Percentiles rank a stretch among this genome's conserved stretches.
Conservation (phyloP, 345 rosid species). For the Populus ilicifolia region DNA sequence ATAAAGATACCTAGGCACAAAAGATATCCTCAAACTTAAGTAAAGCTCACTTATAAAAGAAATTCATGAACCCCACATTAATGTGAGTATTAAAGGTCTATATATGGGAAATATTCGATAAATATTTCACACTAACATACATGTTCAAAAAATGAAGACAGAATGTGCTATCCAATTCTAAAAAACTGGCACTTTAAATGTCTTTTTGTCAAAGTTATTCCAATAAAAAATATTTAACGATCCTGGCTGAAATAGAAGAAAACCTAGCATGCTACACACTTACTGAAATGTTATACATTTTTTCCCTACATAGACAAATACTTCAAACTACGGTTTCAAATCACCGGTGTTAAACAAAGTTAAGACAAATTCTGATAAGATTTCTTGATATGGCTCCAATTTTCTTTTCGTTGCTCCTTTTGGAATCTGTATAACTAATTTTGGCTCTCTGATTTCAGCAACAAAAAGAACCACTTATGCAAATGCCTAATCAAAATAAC, state of each 20-base stretch:
- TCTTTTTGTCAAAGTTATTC: background rate
- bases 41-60: background rate
- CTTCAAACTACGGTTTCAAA: no score
- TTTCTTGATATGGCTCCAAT: background rate
- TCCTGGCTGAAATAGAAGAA: background rate
- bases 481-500: background rate
- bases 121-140: background rate
- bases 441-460: background rate
- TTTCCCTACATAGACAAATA: no score
- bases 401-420: background rate
- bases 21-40: background rate
- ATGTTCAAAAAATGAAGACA: background rate
- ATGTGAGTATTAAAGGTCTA: background rate
- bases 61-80: background rate
- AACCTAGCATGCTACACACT: background rate
- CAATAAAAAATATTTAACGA: no score
- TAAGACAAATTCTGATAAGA: no score
- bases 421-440: background rate
- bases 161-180: background rate
- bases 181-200: background rate
- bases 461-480: background rate
- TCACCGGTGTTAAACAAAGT: background rate
- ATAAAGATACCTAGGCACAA: background rate
- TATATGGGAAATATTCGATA: background rate
- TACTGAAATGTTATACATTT: no score